phyloP scores from a whole-genome alignment of 208 protist genomes.

The Wallacemonas sp. region DNA sequence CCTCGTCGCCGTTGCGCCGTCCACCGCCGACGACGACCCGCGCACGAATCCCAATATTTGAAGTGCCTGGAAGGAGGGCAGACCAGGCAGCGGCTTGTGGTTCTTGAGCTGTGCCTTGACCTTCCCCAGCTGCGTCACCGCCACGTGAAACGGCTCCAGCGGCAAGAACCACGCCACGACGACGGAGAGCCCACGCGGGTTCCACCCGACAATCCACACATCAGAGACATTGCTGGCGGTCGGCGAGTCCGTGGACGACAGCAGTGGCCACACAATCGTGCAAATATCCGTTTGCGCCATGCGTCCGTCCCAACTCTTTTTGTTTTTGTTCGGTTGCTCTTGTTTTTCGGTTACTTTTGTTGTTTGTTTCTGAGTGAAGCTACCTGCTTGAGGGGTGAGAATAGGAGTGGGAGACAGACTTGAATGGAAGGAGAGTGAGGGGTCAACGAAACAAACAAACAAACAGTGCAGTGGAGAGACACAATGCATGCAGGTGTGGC shows the following conservation, averaged over 20 bases:
- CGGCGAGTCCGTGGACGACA: background rate
- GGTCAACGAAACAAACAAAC: too few relatives aligned
- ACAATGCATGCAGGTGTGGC: too few relatives aligned
- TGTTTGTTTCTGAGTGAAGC: background rate
- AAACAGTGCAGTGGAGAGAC: too few relatives aligned
- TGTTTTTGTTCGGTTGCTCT: background rate
- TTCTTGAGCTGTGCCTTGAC: conserved; percentile 35
- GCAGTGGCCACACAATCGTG: conserved; percentile 75
- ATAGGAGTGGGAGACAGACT: too few relatives aligned
- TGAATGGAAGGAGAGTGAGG: too few relatives aligned
- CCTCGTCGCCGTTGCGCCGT: background rate
- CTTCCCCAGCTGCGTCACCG: conserved; percentile 32
- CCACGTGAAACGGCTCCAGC: conserved; percentile 39
- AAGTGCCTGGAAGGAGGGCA: conserved; percentile 42
- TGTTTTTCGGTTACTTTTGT: too few relatives aligned
- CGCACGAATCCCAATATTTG: conserved; percentile 65
- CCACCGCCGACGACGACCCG: background rate
- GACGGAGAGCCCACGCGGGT: conserved; percentile 69
- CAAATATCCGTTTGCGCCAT: conserved; percentile 51
- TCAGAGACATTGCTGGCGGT: background rate
- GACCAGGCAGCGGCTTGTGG: conserved; percentile 8
- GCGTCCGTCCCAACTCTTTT: background rate
- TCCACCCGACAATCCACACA: conserved; percentile 85
- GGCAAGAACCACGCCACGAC: conserved; percentile 61
- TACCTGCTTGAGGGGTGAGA: too few relatives aligned